Percentiles rank a stretch among this genome's conserved stretches.
Evolutionary conservation across 139 green algal species (phyloP).

Genomic region (Coelastrella sp.): DNA sequence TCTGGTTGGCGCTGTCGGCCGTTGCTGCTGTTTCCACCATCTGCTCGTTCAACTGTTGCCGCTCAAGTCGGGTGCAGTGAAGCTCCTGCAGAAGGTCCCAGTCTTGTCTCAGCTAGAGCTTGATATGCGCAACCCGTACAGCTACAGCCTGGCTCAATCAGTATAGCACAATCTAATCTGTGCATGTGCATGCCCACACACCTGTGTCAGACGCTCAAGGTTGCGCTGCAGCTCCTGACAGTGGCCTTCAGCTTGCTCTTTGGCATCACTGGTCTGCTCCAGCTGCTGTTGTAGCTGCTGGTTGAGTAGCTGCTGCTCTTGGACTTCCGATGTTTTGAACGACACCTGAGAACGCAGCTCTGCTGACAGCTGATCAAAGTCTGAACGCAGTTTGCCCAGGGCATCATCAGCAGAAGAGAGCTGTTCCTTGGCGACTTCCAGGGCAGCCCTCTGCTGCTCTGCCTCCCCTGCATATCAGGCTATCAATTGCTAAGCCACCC

Average conservation of each 20-base stretch:
- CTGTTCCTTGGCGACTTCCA: conserved; percentile 3
- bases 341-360: conserved; percentile 10
- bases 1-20: not conserved
- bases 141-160: too few species aligned
- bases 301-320: not conserved
- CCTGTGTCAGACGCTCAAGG: conserved; percentile 29
- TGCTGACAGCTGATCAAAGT: not conserved
- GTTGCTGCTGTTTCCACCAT: not conserved
- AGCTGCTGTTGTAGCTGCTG: not conserved
- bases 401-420: not conserved
- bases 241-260: conserved; percentile 4
- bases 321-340: conserved; percentile 6
- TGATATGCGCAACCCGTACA: too few species aligned
- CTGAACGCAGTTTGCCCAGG: not conserved
- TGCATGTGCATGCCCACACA: not conserved
- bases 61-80: not conserved
- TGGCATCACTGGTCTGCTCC: not conserved
- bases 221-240: conserved; percentile 40
- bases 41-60: conserved; percentile 9
- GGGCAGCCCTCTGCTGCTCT: not conserved
- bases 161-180: too few species aligned
- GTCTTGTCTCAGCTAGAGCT: too few species aligned
- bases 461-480: not conserved
- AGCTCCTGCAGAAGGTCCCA: conserved; percentile 33
- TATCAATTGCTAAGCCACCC: too few species aligned